phyloP scores from a whole-genome alignment of 2,329 filamentous ascomycete species.

The Ceratocystis papillata region DNA sequence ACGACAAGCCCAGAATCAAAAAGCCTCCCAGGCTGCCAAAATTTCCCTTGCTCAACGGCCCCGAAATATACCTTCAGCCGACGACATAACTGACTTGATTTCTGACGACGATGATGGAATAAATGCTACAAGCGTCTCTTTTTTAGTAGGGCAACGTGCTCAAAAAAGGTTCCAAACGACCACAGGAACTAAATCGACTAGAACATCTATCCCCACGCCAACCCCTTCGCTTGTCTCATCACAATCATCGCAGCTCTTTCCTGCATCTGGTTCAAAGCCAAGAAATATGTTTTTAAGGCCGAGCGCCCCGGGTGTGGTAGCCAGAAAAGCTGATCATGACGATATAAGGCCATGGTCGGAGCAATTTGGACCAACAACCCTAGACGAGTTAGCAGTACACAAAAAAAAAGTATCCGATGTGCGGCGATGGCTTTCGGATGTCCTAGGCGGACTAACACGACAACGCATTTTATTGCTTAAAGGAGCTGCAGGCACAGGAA shows the following conservation, averaged over 20 bases:
- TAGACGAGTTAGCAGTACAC: slow-evolving; percentile 85
- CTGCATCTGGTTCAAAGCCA: slow-evolving; percentile 29
- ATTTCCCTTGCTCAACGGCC: slow-evolving; percentile 26
- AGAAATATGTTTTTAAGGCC: slow-evolving; percentile 46
- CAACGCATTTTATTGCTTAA: slow-evolving; percentile 76
- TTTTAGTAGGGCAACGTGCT: slow-evolving; percentile 46
- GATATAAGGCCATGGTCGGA: slow-evolving; percentile 78
- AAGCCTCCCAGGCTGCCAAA: not conserved
- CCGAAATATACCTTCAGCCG: slow-evolving; percentile 21
- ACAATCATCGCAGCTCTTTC: slow-evolving; percentile 13
- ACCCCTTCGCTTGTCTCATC: slow-evolving; percentile 19
- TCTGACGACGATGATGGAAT: slow-evolving; percentile 31
- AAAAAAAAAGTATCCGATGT: slow-evolving; percentile 90
- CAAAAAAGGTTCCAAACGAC: slow-evolving; percentile 40
- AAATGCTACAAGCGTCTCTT: slow-evolving; percentile 36
- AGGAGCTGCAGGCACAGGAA: slow-evolving; percentile 81
- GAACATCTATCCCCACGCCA: slow-evolving; percentile 25
- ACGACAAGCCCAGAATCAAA: slow-evolving; percentile 46
- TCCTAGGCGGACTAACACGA: slow-evolving; percentile 51
- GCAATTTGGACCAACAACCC: slow-evolving; percentile 59
- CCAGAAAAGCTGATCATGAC: slow-evolving; percentile 32
- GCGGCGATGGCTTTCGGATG: slow-evolving; percentile 66
- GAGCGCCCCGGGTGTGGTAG: slow-evolving; percentile 25
- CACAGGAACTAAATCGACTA: not conserved
- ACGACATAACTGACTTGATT: slow-evolving; percentile 42